A percentile compares a stretch with the other conserved stretches of the same genome.
Evolutionary conservation across 768 basidiomycete genomes (phyloP).

Genomic region (Tricholoma saponaceum): DNA sequence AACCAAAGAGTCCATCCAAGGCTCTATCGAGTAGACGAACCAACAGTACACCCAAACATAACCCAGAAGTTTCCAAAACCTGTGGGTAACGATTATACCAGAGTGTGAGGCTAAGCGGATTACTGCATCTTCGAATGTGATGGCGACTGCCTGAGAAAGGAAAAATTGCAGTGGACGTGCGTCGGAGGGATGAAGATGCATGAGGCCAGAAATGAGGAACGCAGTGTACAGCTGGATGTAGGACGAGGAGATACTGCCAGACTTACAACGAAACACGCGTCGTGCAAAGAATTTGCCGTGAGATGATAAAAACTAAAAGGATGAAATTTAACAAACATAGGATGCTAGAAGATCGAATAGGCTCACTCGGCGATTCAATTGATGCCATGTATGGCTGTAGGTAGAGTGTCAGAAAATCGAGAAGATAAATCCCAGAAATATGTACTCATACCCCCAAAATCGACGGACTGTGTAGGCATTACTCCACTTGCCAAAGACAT

Average conservation of each 20-base stretch:
- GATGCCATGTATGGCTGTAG: constrained; percentile 37
- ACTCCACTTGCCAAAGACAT: constrained; percentile 19
- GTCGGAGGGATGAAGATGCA: constrained; percentile 19
- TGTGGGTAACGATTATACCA: constrained; percentile 3
- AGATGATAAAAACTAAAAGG: constrained; percentile 20
- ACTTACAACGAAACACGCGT: constrained; percentile 18
- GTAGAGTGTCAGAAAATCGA: no score
- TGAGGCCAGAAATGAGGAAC: constrained; percentile 29
- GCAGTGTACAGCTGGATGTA: constrained; percentile 30
- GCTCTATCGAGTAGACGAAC: constrained; percentile 12
- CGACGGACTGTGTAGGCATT: constrained; percentile 28
- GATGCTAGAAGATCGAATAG: background rate
- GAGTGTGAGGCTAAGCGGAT: constrained; percentile 13
- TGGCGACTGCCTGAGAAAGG: constrained; percentile 26
- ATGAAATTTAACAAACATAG: background rate
- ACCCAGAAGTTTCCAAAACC: constrained; percentile 13
- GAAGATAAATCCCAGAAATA: no score
- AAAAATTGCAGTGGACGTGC: constrained; percentile 21
- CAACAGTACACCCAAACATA: constrained; percentile 24
- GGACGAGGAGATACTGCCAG: constrained; percentile 20
- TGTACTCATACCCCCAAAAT: constrained; percentile 34
- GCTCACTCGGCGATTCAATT: constrained; percentile 30
- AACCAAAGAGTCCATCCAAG: background rate
- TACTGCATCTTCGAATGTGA: constrained; percentile 29
- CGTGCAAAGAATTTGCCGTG: constrained; percentile 24